Evolutionary conservation across 192 early-diverging fungal species (phyloP).

Genomic region (Chytriomyces sp.): DNA sequence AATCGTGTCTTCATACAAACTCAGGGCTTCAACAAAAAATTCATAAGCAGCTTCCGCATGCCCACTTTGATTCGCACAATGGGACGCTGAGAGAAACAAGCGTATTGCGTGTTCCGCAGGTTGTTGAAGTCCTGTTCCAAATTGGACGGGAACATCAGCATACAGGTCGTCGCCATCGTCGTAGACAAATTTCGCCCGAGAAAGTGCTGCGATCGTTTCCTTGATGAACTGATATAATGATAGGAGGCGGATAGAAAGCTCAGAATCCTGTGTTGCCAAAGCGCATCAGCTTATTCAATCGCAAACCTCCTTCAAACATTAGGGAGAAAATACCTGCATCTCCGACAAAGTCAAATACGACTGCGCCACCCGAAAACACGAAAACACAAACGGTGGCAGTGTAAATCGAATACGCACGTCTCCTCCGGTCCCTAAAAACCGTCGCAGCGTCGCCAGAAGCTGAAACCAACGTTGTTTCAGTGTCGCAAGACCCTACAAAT

Average conservation of each 20-base stretch:
- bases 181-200: slow-evolving; percentile 52
- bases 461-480: slow-evolving; percentile 29
- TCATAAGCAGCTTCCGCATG: slow-evolving; percentile 96
- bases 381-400: slow-evolving; percentile 82
- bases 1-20: slow-evolving; percentile 94
- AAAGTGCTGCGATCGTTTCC: slow-evolving; percentile 77
- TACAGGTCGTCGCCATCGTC: slow-evolving; percentile 48
- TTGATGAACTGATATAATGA: slow-evolving; percentile 87
- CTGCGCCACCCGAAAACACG: slow-evolving; percentile 64
- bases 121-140: slow-evolving; percentile 45
- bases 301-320: background rate
- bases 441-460: slow-evolving; percentile 80
- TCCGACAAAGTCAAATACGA: slow-evolving; percentile 21
- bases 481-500: slow-evolving; percentile 6
- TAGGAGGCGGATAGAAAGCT: slow-evolving; percentile 58
- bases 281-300: background rate
- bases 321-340: slow-evolving; percentile 51
- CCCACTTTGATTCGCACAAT: slow-evolving; percentile 81
- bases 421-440: slow-evolving; percentile 86
- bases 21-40: slow-evolving; percentile 95
- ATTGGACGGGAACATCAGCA: slow-evolving; percentile 28
- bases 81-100: slow-evolving; percentile 83
- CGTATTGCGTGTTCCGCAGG: slow-evolving; percentile 69
- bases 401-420: slow-evolving; percentile 93
- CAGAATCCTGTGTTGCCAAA: slow-evolving; percentile 5